Evolutionary conservation across 148 eudicot species (phyloP).

Genomic region (Salicornia ramosissima): DNA sequence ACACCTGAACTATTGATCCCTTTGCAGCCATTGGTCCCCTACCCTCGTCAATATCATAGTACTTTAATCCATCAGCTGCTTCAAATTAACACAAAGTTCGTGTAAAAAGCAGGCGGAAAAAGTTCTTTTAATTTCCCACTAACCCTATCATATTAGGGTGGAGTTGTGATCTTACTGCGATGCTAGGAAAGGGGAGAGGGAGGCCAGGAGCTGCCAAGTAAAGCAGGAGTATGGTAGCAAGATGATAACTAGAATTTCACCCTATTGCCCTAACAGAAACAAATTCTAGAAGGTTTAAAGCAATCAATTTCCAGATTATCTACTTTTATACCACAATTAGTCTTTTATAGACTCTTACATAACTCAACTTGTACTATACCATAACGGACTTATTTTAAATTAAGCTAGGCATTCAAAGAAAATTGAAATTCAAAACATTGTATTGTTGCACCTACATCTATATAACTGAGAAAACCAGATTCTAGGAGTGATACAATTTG

Average conservation of each 20-base stretch:
- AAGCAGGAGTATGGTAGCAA: neutral
- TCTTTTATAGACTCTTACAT: neutral
- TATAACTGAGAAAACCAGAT: neutral
- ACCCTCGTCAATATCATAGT: conserved; percentile 78
- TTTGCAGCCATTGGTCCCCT: conserved; percentile 77
- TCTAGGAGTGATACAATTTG: neutral
- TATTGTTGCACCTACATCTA: neutral
- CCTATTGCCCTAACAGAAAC: neutral
- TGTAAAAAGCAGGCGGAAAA: neutral
- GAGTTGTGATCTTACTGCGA: neutral
- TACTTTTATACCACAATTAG: neutral
- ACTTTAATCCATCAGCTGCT: conserved; percentile 92
- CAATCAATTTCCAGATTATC: neutral
- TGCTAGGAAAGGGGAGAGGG: neutral
- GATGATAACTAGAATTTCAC: neutral
- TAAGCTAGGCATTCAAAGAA: too few relatives aligned
- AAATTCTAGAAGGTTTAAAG: neutral
- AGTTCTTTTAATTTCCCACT: neutral
- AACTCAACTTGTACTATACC: neutral
- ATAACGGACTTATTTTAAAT: too few relatives aligned
- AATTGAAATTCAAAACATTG: neutral
- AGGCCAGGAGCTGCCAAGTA: neutral
- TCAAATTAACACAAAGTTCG: conserved; percentile 13
- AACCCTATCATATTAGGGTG: neutral
- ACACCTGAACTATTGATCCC: conserved; percentile 84